A percentile compares a stretch with the other conserved stretches of the same genome.
phyloP scores from a whole-genome alignment of 2,329 filamentous ascomycete species.

The Paecilomyces sp. region DNA sequence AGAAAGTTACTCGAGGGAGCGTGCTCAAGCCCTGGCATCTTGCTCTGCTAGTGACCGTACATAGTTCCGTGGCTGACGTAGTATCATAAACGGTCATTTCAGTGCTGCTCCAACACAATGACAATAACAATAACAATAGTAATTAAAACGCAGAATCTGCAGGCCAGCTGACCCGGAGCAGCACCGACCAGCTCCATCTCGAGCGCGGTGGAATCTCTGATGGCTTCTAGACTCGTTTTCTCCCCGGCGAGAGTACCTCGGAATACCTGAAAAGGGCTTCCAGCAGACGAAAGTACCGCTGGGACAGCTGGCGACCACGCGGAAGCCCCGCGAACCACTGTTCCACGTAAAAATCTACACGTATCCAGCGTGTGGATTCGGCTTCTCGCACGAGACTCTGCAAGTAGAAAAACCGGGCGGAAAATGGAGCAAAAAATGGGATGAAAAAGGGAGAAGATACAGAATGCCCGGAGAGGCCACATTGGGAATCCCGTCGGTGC shows the following conservation, averaged over 20 bases:
- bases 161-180: neutral
- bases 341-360: too few relatives aligned
- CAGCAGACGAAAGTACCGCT: neutral
- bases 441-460: neutral
- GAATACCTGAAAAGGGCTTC: neutral
- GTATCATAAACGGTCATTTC: too few relatives aligned
- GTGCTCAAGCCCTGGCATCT: too few relatives aligned
- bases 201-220: neutral
- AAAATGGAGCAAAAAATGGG: neutral
- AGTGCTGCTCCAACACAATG: too few relatives aligned
- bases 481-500: constrained; percentile 1
- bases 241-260: neutral
- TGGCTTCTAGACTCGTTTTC: neutral
- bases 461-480: neutral
- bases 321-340: neutral
- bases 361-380: too few relatives aligned
- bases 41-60: too few relatives aligned
- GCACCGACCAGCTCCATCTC: neutral
- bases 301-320: neutral
- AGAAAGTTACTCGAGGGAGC: too few relatives aligned
- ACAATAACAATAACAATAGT: neutral
- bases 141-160: neutral
- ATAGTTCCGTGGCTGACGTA: too few relatives aligned
- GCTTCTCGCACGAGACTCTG: neutral
- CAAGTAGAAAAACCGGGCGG: neutral